Percentiles rank a stretch among this genome's conserved stretches.
Evolutionary conservation across 2,329 filamentous ascomycete genomes (phyloP).

Genomic region (Endoconidiophora polonica): DNA sequence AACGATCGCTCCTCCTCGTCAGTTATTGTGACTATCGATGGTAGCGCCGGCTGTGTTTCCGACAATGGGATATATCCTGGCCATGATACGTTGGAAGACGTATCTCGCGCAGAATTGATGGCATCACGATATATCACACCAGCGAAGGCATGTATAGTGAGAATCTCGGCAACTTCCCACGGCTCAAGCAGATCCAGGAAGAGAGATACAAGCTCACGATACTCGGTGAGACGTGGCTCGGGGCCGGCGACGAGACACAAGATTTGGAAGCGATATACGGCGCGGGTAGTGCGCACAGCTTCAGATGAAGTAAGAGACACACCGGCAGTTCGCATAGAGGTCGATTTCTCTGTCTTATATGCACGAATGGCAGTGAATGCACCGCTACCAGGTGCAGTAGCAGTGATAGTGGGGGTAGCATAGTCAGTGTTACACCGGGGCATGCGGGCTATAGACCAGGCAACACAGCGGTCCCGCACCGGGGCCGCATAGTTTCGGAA

Average conservation of each 20-base stretch:
- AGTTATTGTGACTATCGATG: neutral
- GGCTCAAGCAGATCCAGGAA: slow-evolving; percentile 9
- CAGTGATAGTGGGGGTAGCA: neutral
- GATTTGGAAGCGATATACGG: slow-evolving; percentile 11
- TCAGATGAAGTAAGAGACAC: neutral
- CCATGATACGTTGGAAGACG: neutral
- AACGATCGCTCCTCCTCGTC: neutral
- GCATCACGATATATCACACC: slow-evolving; percentile 5
- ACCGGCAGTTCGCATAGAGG: neutral
- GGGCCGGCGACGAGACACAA: slow-evolving; percentile 3
- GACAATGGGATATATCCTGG: neutral
- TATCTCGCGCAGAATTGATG: neutral
- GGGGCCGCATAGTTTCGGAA: slow-evolving; percentile 8
- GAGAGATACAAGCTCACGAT: neutral
- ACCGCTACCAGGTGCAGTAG: neutral
- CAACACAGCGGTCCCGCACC: slow-evolving; percentile 1
- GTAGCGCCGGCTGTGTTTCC: no score
- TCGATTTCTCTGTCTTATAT: no score
- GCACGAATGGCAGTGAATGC: no score
- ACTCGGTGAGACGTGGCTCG: neutral
- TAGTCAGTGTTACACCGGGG: neutral
- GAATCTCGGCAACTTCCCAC: slow-evolving; percentile 10
- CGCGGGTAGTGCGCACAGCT: slow-evolving; percentile 5
- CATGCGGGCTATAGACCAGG: slow-evolving; percentile 6
- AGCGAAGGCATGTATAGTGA: slow-evolving; percentile 9